Percentiles rank a stretch among this genome's conserved stretches.
phyloP scores from a whole-genome alignment of 2,329 filamentous ascomycete species.

The Malbranchea zuffiana region DNA sequence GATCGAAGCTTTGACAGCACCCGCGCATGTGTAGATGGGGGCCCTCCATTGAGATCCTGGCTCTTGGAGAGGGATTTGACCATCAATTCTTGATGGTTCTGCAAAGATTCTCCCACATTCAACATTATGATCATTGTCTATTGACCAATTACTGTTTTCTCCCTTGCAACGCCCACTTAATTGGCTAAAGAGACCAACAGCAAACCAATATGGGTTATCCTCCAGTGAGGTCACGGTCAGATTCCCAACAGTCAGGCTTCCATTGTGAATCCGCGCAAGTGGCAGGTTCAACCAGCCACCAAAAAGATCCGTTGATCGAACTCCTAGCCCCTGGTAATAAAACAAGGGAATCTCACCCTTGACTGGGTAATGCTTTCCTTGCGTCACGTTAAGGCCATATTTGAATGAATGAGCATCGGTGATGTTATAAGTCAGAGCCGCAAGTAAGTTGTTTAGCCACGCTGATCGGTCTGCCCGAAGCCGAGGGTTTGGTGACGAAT shows the following conservation, averaged over 20 bases:
- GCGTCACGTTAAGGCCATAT: constrained; percentile 6
- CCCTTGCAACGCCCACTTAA: no score
- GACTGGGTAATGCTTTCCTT: constrained; percentile 1
- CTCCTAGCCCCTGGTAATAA: neutral
- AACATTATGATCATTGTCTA: no score
- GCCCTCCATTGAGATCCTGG: constrained; percentile 34
- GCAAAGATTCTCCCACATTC: no score
- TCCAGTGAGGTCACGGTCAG: neutral
- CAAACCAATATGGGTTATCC: neutral
- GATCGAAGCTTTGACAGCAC: constrained; percentile 33
- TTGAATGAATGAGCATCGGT: constrained; percentile 21
- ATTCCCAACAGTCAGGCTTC: constrained; percentile 1
- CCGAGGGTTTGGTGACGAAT: constrained; percentile 27
- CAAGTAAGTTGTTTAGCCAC: constrained; percentile 33
- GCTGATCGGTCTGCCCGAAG: constrained; percentile 36
- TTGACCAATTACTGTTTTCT: no score
- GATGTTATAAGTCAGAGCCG: constrained; percentile 33
- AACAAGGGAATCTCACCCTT: neutral
- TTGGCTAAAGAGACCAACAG: constrained; percentile 1
- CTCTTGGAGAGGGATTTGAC: constrained; percentile 28
- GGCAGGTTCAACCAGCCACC: constrained; percentile 1
- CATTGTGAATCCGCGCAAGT: neutral
- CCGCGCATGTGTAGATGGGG: constrained; percentile 37
- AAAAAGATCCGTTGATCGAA: neutral
- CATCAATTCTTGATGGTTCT: constrained; percentile 30